Conservation (phyloP, 257 asterid species). For the Solanum chiquidenum region DNA sequence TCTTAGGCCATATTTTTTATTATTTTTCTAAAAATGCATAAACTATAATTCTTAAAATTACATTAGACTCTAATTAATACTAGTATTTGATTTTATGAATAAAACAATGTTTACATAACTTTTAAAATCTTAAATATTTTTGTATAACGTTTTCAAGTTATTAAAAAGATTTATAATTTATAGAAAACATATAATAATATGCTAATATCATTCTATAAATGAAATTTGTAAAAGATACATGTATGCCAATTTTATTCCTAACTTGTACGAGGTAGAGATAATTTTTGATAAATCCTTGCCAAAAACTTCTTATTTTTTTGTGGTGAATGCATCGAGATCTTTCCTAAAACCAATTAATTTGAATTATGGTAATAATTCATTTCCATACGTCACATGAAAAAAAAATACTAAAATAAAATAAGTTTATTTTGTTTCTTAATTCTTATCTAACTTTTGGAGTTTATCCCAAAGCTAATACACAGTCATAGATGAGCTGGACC, state of each 20-base stretch:
- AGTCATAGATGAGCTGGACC: background rate
- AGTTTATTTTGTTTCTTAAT: constrained; percentile 11
- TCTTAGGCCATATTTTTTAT: background rate
- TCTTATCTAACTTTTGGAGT: constrained; percentile 30
- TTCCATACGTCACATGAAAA: background rate
- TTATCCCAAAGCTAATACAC: constrained; percentile 12
- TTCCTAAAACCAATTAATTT: background rate
- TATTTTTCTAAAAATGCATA: background rate
- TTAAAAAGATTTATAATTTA: too few relatives aligned
- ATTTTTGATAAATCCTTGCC: too few relatives aligned
- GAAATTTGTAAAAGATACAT: fast-evolving
- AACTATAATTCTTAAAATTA: background rate
- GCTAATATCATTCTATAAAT: background rate
- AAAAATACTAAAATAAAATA: too few relatives aligned
- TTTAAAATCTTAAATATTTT: too few relatives aligned
- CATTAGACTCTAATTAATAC: background rate
- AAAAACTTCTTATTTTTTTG: too few relatives aligned
- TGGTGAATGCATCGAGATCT: background rate
- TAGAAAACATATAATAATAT: background rate
- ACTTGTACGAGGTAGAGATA: too few relatives aligned
- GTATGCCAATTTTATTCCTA: too few relatives aligned
- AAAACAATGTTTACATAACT: background rate
- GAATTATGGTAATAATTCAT: background rate
- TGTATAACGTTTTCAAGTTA: too few relatives aligned
- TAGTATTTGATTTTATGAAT: background rate